Evolutionary conservation across 345 rosid species (phyloP), one percentile per base, ranked within the genome.

Genomic region (Corchorus olitorius): DNA sequence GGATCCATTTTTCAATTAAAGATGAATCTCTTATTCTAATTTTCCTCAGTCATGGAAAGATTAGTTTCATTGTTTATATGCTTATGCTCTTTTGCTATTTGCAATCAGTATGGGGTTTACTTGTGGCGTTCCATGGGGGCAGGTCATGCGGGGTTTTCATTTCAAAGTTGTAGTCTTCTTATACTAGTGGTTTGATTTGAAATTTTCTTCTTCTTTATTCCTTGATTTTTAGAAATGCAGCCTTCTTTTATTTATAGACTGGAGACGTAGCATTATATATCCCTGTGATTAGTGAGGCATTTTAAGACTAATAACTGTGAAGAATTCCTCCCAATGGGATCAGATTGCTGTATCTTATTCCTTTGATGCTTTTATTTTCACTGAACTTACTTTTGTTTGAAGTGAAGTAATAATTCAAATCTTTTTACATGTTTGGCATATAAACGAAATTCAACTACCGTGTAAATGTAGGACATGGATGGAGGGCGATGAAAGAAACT

Each of bases 401-500:
- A 43, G 48, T 27, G 72, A 27, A 48, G 48, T 68, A 8, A 33
- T 33, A 41, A 50, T 49, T 16, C 16, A 73, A 73, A 45, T 39
- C 17, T 22, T 45, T 19, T 45, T 19, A 14, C 35, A 41, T 20
- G 41, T 43, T 59, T 60, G 43, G 20, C 46, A 10, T 60, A 58
- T 34, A 70, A 70, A 52, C 33, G 59, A 20, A 34, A 34, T 50
- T 52, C 46, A 34, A 70, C 43, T 43, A 10, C 20, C 19, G 4
- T 34, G 46, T 52, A 22, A 70, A 70, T 17, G 73, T 9, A 50
- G 22, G 27, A 70, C 52, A 17, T 70, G 34, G 48, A 52, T 70
- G 43, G 27, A 65, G 52, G 17, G 17, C 45, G 6, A 34, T 69
- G 22, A 34, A 53, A 68, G 58, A 34, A 53, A 13, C 34, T 53